Conservation (phyloP, 352 stramenopile genomes). For the Globisporangium apiculatum region DNA sequence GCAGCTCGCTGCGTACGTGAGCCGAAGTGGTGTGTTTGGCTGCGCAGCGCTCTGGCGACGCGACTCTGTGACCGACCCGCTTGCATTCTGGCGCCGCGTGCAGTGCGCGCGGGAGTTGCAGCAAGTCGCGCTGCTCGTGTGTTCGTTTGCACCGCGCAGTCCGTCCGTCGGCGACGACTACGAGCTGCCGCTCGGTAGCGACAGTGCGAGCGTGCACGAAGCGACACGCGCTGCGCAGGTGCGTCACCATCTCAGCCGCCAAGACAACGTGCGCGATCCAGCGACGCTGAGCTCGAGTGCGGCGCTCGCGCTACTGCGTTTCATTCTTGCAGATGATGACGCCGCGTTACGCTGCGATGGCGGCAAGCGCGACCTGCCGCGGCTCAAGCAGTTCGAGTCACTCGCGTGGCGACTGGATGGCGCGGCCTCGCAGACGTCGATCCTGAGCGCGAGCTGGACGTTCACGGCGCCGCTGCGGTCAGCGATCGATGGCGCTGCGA, state of each 20-base stretch:
- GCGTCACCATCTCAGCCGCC: constrained; percentile 3
- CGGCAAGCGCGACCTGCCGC: no score
- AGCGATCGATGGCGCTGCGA: background rate
- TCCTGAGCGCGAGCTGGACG: constrained; percentile 2
- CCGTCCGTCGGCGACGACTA: background rate
- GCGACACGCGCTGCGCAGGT: constrained; percentile 7
- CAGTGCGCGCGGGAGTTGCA: constrained; percentile 7
- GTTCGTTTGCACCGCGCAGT: constrained; percentile 6
- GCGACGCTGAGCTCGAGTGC: background rate
- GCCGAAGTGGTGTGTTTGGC: constrained; percentile 3
- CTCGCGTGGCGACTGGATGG: background rate
- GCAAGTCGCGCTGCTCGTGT: constrained; percentile 10
- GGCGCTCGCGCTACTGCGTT: constrained; percentile 5
- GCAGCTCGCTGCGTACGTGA: constrained; percentile 7
- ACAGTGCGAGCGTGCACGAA: background rate
- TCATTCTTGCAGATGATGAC: background rate
- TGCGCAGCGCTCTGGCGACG: background rate
- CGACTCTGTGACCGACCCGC: background rate
- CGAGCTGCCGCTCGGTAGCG: background rate
- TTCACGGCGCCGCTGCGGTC: constrained; percentile 3
- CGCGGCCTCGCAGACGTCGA: background rate
- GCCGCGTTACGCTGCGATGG: background rate
- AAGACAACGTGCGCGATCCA: constrained; percentile 1
- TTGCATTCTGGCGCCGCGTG: constrained; percentile 10
- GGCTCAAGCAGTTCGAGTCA: background rate